phyloP scores from a whole-genome alignment of 192 early-diverging fungal species.

The Backusella liffmaniae region DNA sequence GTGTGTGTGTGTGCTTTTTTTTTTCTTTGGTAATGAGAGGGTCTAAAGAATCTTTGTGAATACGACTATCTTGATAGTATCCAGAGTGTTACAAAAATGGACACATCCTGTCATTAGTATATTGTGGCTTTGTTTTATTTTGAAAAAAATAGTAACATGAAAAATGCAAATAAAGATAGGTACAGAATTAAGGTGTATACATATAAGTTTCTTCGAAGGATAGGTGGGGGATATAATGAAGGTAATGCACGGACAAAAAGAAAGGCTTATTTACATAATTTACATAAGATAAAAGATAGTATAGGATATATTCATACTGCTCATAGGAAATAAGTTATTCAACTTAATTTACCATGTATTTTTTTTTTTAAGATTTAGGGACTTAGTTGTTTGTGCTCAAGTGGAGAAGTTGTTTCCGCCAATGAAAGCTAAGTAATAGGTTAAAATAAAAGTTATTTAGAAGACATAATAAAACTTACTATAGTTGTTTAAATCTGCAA shows the following conservation, averaged over 20 bases:
- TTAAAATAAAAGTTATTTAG: conserved; percentile 5
- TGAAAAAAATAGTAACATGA: conserved; percentile 2
- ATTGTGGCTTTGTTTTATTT: conserved; percentile 9
- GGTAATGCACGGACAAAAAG: not conserved
- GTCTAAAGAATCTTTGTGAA: not conserved
- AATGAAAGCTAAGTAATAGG: not conserved
- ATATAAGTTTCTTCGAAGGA: conserved; percentile 3
- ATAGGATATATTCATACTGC: not conserved
- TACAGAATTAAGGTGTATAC: conserved; percentile 7
- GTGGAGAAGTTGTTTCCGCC: not conserved
- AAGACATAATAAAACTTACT: not conserved
- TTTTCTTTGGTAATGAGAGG: not conserved
- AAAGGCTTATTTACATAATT: conserved; percentile 4
- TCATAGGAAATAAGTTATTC: not conserved
- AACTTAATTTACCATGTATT: not conserved
- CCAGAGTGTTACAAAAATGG: not conserved
- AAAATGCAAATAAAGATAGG: not conserved
- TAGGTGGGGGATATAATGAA: not conserved
- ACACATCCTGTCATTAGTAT: not conserved
- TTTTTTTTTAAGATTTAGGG: not conserved
- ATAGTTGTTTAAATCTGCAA: conserved; percentile 7
- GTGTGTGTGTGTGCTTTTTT: not conserved
- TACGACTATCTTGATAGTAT: not conserved
- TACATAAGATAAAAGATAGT: not conserved
- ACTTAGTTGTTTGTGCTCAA: not conserved